These are phyloP conservation scores for Aspergillus pseudotamarii DNA, from an alignment of 2,329 filamentous ascomycete species.

Conservation along the genomic window DNA sequence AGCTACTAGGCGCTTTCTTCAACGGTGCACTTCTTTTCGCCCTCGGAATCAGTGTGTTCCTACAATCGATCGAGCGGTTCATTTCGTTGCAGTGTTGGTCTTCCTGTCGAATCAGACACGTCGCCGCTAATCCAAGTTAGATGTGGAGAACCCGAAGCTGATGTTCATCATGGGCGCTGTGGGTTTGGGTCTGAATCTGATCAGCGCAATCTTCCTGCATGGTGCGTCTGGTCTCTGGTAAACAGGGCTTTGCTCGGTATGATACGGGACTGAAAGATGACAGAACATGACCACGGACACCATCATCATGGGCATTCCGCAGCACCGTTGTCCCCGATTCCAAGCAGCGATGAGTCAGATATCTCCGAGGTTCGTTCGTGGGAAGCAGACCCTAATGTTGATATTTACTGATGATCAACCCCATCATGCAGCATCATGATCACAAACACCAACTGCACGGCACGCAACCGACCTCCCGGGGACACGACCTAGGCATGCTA, in stretches of 20 bases:
- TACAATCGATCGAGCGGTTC: slow-evolving; percentile 70
- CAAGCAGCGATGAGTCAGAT: not conserved
- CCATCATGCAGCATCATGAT: slow-evolving; percentile 1
- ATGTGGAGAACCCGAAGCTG: slow-evolving; percentile 64
- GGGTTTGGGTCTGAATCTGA: slow-evolving; percentile 68
- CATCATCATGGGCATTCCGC: not conserved
- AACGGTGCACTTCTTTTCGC: slow-evolving; percentile 76
- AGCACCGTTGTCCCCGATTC: not conserved
- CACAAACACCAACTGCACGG: slow-evolving; percentile 11
- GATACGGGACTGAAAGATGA: not conserved
- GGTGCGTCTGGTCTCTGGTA: slow-evolving; percentile 41
- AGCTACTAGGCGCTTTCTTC: slow-evolving; percentile 77
- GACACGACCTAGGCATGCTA: slow-evolving; percentile 69
- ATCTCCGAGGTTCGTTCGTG: not conserved
- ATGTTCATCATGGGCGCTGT: slow-evolving; percentile 71
- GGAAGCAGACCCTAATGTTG: no score
- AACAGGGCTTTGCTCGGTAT: not conserved
- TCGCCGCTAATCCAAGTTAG: slow-evolving; percentile 41
- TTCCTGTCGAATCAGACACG: slow-evolving; percentile 33
- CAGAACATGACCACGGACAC: slow-evolving; percentile 12
- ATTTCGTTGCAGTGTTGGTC: slow-evolving; percentile 40
- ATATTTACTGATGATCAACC: not conserved
- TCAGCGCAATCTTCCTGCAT: slow-evolving; percentile 68
- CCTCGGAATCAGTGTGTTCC: slow-evolving; percentile 70
- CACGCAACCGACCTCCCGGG: slow-evolving; percentile 39